Conservation (phyloP, 2,329 filamentous ascomycete species). For the Aspergillus awamori region DNA sequence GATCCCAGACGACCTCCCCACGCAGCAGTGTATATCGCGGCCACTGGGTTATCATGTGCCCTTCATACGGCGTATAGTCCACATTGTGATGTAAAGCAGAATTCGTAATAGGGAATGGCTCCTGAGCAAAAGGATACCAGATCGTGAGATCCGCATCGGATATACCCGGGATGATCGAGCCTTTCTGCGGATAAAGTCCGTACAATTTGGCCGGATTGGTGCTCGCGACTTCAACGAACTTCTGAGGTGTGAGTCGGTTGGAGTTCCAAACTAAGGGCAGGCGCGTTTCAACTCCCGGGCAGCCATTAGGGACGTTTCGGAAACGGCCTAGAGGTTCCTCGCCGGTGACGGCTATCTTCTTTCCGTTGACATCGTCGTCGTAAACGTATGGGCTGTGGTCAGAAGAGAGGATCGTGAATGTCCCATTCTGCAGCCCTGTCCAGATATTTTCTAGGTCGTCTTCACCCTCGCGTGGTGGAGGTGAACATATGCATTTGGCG, state of each 20-base stretch:
- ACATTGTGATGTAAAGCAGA: slow-evolving; percentile 38
- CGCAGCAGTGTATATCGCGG: slow-evolving; percentile 38
- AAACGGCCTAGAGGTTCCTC: slow-evolving; percentile 40
- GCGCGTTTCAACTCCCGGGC: slow-evolving; percentile 49
- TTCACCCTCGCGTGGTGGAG: slow-evolving; percentile 52
- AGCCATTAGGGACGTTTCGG: slow-evolving; percentile 47
- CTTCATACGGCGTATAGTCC: slow-evolving; percentile 44
- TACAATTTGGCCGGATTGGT: slow-evolving; percentile 51
- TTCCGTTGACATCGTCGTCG: slow-evolving; percentile 1
- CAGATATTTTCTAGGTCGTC: slow-evolving; percentile 57
- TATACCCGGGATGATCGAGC: slow-evolving; percentile 42
- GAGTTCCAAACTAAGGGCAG: slow-evolving; percentile 41
- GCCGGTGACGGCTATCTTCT: slow-evolving; percentile 16
- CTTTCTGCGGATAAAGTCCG: slow-evolving; percentile 44
- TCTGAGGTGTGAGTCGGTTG: slow-evolving; percentile 36
- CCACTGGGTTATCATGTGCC: slow-evolving; percentile 36
- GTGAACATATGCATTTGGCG: slow-evolving; percentile 59
- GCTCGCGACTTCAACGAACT: slow-evolving; percentile 49
- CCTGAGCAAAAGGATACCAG: slow-evolving; percentile 40
- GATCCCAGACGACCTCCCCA: slow-evolving; percentile 37
- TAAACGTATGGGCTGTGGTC: slow-evolving; percentile 10
- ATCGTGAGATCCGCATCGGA: slow-evolving; percentile 51
- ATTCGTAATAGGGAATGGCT: slow-evolving; percentile 36
- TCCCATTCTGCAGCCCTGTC: slow-evolving; percentile 55
- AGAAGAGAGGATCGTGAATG: slow-evolving; percentile 55